Evolutionary conservation across 2,329 filamentous ascomycete species (phyloP).

Genomic region (Boeremia lycopersici): DNA sequence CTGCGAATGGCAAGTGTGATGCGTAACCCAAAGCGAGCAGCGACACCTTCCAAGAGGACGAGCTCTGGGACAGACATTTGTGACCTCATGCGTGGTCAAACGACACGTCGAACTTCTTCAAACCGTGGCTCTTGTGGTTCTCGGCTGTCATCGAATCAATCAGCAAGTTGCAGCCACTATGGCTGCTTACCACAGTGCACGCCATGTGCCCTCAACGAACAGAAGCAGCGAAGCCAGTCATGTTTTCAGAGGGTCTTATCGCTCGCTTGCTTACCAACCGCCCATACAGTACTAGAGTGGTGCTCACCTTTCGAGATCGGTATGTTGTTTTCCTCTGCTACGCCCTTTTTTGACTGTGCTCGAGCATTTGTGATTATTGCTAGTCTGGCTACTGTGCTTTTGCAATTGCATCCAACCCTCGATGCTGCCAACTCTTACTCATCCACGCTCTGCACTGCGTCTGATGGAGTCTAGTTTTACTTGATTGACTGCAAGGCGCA

Average conservation of each 20-base stretch:
- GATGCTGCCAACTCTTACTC: conserved; percentile 5
- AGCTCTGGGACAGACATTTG: background rate
- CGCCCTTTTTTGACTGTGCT: background rate
- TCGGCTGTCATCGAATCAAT: conserved; percentile 14
- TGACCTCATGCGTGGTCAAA: background rate
- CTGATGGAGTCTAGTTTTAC: background rate
- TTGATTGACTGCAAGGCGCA: conserved; percentile 12
- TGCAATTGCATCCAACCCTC: conserved; percentile 1
- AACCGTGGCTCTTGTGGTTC: conserved; percentile 1
- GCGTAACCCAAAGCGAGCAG: background rate
- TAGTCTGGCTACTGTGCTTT: background rate
- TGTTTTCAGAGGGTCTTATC: conserved; percentile 8
- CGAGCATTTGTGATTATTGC: background rate
- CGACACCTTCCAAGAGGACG: background rate
- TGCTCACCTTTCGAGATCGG: conserved; percentile 10
- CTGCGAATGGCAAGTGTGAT: background rate
- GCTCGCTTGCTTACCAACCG: conserved; percentile 9
- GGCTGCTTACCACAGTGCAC: conserved; percentile 25
- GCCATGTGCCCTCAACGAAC: conserved; percentile 14
- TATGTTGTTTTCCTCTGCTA: conserved; percentile 15
- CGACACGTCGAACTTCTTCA: background rate
- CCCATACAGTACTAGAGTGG: conserved; percentile 7
- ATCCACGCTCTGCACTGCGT: background rate
- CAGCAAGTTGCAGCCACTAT: conserved; percentile 21
- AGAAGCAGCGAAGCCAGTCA: conserved; percentile 12